Percentiles rank a stretch among this genome's conserved stretches.
phyloP scores from a whole-genome alignment of 2,329 filamentous ascomycete genomes.

The Plenodomus biglobosus region DNA sequence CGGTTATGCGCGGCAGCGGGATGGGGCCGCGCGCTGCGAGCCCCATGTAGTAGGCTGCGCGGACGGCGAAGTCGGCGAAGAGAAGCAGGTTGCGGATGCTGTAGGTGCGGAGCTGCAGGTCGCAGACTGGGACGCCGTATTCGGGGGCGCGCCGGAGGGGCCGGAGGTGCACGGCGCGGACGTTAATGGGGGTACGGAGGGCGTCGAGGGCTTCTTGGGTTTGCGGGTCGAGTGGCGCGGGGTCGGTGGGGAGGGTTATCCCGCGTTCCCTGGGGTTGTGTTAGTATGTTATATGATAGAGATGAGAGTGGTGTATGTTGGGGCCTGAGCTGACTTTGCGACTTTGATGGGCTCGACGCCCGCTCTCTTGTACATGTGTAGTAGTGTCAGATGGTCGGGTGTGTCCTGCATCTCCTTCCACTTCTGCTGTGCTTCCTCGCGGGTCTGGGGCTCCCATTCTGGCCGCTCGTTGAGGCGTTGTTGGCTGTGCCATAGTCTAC shows the following conservation, averaged over 20 bases:
- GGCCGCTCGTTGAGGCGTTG: conserved; percentile 21
- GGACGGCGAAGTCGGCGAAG: conserved; percentile 90
- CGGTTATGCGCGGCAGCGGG: conserved; percentile 79
- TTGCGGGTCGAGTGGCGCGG: conserved; percentile 30
- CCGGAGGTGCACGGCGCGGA: conserved; percentile 83
- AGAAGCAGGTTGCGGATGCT: conserved; percentile 87
- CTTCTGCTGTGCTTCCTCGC: conserved; percentile 30
- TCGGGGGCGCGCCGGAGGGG: conserved; percentile 74
- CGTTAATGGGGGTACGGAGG: conserved; percentile 62
- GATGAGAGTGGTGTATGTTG: not conserved
- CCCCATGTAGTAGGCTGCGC: conserved; percentile 90
- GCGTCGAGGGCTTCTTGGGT: conserved; percentile 35
- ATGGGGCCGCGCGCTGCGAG: conserved; percentile 84
- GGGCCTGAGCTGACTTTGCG: conserved; percentile 30
- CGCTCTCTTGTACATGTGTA: conserved; percentile 36
- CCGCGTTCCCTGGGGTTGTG: conserved; percentile 26
- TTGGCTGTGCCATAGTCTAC: conserved; percentile 31
- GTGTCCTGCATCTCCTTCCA: conserved; percentile 36
- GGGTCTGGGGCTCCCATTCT: conserved; percentile 32
- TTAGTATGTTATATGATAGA: not conserved
- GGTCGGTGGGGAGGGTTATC: conserved; percentile 37
- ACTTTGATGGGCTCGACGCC: conserved; percentile 41
- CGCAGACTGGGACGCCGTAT: conserved; percentile 80
- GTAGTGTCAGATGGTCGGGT: conserved; percentile 34
- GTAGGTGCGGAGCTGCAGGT: conserved; percentile 92